Evolutionary conservation across 2,329 filamentous ascomycete species (phyloP), one percentile per base, ranked within the genome.

Genomic region (Dissoconium aciculare): DNA sequence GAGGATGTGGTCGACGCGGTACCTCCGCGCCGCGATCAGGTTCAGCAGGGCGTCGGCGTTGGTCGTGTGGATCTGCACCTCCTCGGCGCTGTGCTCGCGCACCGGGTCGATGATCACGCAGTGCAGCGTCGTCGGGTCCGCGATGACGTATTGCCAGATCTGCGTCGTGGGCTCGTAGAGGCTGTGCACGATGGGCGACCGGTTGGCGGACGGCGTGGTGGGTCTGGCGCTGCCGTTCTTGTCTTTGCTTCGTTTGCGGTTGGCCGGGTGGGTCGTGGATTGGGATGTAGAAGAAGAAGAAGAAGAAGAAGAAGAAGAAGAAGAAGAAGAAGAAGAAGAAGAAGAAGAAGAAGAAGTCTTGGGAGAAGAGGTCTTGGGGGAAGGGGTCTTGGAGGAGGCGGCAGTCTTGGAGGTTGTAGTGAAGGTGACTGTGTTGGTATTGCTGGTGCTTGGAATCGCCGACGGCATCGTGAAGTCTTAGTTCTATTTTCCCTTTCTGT

Each of bases 1-100:
- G 11, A 44, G 29, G 25, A 44, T 42, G 3, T 35, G 36, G 13
- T 44, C 37, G 27, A 44, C 40, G 21, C 17, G 21, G 30, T 44
- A 44, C 5, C 33, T 24, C 26, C 42, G 37, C 23, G 39, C 39
- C n/a, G 23, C 19, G 2, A 42, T 24, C 11, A 44, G 33, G 4
- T 36, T 17, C 9, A 44, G 31, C 2, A 36, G 30, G 15, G 39
- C 33, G 15, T 44, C 41, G n/a, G 41, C 41, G 5, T 39, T 40
- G 9, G 41, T 44, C 4, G 41, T 44, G 17, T 39, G 42, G 19
- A 42, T 39, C 3, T 15, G 30, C 8, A 23, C 19, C n/a, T 23
- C 19, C n/a, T 23, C 19, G n/a, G 8, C n/a, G 8, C 8, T 23
- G 19, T 23, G 19, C 8, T 23, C 19, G 19, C 19, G 19, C 19